phyloP scores from a whole-genome alignment of 2,329 filamentous ascomycete species.

The Allantophomopsis lycopodina region DNA sequence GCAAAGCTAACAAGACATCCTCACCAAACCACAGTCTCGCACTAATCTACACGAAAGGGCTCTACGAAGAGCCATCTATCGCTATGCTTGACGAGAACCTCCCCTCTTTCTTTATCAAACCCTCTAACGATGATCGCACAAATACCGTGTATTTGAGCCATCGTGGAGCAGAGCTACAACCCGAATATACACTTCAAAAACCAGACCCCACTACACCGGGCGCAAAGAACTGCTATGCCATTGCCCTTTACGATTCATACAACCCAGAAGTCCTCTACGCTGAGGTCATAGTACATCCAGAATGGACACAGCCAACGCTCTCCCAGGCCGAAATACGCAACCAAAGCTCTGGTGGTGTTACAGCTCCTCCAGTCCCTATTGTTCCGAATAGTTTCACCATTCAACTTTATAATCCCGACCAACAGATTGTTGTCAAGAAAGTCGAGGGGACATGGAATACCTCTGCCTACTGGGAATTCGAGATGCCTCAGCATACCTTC shows the following conservation, averaged over 20 bases:
- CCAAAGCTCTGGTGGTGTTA: constrained; percentile 40
- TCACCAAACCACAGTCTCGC: no score
- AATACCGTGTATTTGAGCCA: constrained; percentile 45
- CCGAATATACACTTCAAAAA: constrained; percentile 70
- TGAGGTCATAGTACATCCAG: constrained; percentile 72
- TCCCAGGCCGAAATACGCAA: constrained; percentile 68
- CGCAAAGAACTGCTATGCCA: constrained; percentile 73
- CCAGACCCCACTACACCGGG: constrained; percentile 56
- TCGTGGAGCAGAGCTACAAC: constrained; percentile 66
- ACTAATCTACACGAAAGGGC: no score
- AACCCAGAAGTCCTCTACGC: constrained; percentile 73
- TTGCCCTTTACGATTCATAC: constrained; percentile 72
- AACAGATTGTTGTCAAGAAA: constrained; percentile 57
- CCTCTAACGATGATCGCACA: constrained; percentile 35
- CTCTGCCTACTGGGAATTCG: constrained; percentile 78
- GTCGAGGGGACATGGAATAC: constrained; percentile 69
- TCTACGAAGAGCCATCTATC: background rate
- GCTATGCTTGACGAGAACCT: constrained; percentile 86
- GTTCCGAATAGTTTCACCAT: constrained; percentile 70
- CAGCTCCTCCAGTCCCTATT: constrained; percentile 54
- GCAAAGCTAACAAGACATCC: no score
- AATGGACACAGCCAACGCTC: constrained; percentile 73
- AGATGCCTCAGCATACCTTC: constrained; percentile 79
- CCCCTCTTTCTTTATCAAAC: constrained; percentile 51
- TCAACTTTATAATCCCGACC: constrained; percentile 89